Evolutionary conservation across 805 yeast species (phyloP).

Genomic region (Candida awuae): DNA sequence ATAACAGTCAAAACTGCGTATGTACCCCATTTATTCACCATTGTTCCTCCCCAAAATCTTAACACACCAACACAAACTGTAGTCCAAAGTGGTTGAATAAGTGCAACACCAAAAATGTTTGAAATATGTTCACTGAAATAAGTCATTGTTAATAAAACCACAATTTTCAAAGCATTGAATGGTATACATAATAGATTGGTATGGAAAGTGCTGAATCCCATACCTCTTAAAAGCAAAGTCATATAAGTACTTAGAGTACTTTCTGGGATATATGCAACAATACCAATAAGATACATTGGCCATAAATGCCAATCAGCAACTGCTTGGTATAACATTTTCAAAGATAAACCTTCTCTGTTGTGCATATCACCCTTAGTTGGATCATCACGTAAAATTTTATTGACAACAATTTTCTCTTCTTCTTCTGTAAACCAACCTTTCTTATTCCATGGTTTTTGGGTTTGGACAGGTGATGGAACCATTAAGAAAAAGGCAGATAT

Average conservation of each 20-base stretch:
- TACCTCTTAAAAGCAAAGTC: slow-evolving; percentile 38
- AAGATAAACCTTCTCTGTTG: slow-evolving; percentile 45
- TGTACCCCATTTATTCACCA: slow-evolving; percentile 23
- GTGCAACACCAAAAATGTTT: slow-evolving; percentile 19
- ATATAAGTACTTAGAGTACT: slow-evolving; percentile 36
- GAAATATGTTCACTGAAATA: slow-evolving; percentile 31
- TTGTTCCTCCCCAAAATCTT: slow-evolving; percentile 24
- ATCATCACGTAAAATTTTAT: slow-evolving; percentile 53
- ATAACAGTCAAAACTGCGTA: slow-evolving; percentile 18
- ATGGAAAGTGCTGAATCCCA: slow-evolving; percentile 47
- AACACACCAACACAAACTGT: slow-evolving; percentile 22
- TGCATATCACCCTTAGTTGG: slow-evolving; percentile 60
- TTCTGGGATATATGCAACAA: slow-evolving; percentile 33
- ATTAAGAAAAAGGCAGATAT: slow-evolving; percentile 25
- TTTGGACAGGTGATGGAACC: slow-evolving; percentile 31
- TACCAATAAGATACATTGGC: slow-evolving; percentile 45
- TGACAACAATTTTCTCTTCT: slow-evolving; percentile 51
- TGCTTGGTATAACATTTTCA: slow-evolving; percentile 33
- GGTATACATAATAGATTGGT: slow-evolving; percentile 50
- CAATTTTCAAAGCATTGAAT: slow-evolving; percentile 31
- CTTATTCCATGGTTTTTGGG: slow-evolving; percentile 22
- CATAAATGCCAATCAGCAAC: slow-evolving; percentile 44
- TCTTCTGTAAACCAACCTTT: slow-evolving; percentile 40
- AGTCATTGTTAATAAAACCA: slow-evolving; percentile 30
- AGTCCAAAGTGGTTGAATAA: slow-evolving; percentile 22